Evolutionary conservation across 2,329 filamentous ascomycete species (phyloP), one percentile per base, ranked within the genome.

Genomic region (Botrytis byssoidea): DNA sequence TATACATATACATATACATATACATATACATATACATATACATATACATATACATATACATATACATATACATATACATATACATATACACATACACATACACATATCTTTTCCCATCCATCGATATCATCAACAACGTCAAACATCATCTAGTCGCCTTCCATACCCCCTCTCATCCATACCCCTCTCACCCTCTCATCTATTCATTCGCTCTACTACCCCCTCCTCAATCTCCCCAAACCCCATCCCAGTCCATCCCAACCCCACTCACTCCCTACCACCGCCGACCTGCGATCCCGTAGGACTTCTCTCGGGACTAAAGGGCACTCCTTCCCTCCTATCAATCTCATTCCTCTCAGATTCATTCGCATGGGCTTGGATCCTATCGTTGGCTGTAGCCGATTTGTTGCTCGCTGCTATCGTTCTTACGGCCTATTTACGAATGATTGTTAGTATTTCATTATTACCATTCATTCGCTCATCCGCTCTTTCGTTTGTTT

Each of bases 321-420:
- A 63, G 0, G 60, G 35, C 6, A 63, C 22, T 2, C 59, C 59
- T n/a, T 61, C 59, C 25, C 59, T 61, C 59, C 22, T 61, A 1
- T 61, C 59, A n/a, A 61, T 16, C 4, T 25, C 35, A 12, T 29
- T 61, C 4, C 35, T 37, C 40, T 61, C 59, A n/a, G 14, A 40
- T 61, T 61, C 59, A 3, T 61, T 61, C 1, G 22, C 35, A 63
- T 63, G 60, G 40, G 60, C 60, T 63, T 63, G 60, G 2, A 63
- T 63, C 4, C 22, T 63, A 8, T 63, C 60, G 25, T 63, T 57
- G 22, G 66, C n/a, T 2, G 70, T n/a, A 1, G 69, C n/a, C 8
- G 44, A 29, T 29, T 61, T 69, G 5, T 69, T 69, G 37, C 57
- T 72, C 18, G 71, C 71, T 22, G 71, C 63, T 37, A 72, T 72